These are phyloP conservation scores for Starmerella stigmatis DNA, from an alignment of 805 yeast species.

Conservation along the genomic window DNA sequence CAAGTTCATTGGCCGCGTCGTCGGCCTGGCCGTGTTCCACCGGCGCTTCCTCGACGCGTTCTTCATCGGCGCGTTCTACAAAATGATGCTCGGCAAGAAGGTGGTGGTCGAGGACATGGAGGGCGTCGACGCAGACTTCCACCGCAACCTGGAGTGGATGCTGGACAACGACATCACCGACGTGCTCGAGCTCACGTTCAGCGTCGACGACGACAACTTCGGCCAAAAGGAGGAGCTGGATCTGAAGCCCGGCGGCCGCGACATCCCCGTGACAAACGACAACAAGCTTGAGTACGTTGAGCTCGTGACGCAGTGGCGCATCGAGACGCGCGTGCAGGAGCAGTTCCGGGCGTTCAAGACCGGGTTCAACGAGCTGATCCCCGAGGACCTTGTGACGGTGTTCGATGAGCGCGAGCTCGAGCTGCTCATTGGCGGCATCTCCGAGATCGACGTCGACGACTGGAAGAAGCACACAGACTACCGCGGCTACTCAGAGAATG, in stretches of 20 bases:
- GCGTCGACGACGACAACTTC: constrained; percentile 79
- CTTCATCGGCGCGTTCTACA: constrained; percentile 95
- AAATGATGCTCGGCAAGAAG: constrained; percentile 92
- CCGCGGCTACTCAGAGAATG: constrained; percentile 93
- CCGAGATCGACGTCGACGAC: constrained; percentile 95
- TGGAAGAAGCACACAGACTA: constrained; percentile 99
- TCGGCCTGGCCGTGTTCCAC: constrained; percentile 96
- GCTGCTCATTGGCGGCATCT: constrained; percentile 92
- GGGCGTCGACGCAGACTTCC: constrained; percentile 96
- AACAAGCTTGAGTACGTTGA: constrained; percentile 86
- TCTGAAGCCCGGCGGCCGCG: constrained; percentile 75
- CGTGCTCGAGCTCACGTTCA: constrained; percentile 76
- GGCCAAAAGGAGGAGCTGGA: constrained; percentile 88
- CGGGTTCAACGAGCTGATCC: constrained; percentile 94
- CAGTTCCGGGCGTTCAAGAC: constrained; percentile 94
- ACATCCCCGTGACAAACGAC: constrained; percentile 87
- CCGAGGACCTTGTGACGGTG: constrained; percentile 91
- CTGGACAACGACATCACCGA: constrained; percentile 88
- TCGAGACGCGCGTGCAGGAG: constrained; percentile 82
- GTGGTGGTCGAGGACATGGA: constrained; percentile 96
- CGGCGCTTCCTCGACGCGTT: constrained; percentile 95
- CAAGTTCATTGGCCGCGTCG: constrained; percentile 96
- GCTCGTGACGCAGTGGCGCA: constrained; percentile 90
- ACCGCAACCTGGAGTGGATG: constrained; percentile 90
- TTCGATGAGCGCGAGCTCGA: constrained; percentile 97